Evolutionary conservation across 495 filamentous ascomycete genomes (phyloP), one percentile per base, ranked within the genome.

Genomic region (Venustampulla echinocandica): DNA sequence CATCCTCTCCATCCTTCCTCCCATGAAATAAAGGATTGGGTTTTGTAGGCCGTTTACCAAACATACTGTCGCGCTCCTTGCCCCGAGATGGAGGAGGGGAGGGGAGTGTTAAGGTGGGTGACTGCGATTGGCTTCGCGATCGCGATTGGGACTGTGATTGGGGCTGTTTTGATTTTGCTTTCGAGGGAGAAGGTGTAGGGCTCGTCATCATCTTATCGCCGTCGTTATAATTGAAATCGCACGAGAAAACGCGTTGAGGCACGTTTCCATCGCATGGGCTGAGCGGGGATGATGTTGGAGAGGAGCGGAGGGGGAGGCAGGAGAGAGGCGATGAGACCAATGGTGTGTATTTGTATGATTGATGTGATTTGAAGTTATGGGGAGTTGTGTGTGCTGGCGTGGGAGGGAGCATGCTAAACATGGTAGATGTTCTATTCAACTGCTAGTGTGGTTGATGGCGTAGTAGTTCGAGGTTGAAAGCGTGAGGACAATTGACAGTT

Each of bases 21-120:
- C n/a, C n/a, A n/a, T n/a, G n/a, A 18, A 65, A 53, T 11, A 72
- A 38, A 0, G 68, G 67, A 39, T 72, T 72, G 9, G 57, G 49
- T 42, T 62, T 66, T 39, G 55, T 50, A 3, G 46, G 17, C 0
- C 57, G 46, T 25, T 54, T 47, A 22, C 48, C 46, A 25, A 33
- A 58, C 11, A 28, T 38, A 15, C 22, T 48, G n/a, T n/a, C n/a
- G n/a, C n/a, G n/a, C 21, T 54, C 44, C 40, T 37, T 49, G 5
- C 45, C 30, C 0, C 13, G 10, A 20, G 33, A 25, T 5, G 35
- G 20, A 2, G 45, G 20, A 18, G 45, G 13, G 3, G 45, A 30
- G 1, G 35, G 15, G 5, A 35, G 14, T 1, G 34, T 30, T 30
- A 13, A 30, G 7, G 27, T 30, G 27, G 13, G 13, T 7, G 27